A percentile compares a stretch with the other conserved stretches of the same genome.
These are phyloP conservation scores for Aureobasidium vineae DNA, from an alignment of 2,329 filamentous ascomycete genomes.

Conservation along the genomic window DNA sequence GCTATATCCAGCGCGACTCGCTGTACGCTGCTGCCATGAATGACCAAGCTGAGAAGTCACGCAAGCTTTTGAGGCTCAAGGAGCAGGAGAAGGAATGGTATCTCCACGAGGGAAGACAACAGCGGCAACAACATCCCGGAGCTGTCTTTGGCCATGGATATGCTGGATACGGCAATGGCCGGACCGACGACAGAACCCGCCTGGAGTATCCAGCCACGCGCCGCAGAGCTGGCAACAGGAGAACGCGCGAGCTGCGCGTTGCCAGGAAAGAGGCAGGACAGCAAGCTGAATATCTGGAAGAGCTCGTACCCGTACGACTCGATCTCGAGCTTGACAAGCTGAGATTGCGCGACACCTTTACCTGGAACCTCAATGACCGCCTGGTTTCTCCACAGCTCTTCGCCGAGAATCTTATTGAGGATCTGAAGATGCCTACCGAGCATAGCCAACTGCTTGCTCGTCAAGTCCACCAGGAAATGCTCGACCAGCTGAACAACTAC, in stretches of 20 bases:
- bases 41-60: slow-evolving; percentile 46
- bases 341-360: slow-evolving; percentile 94
- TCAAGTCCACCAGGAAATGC: slow-evolving; percentile 79
- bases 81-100: slow-evolving; percentile 70
- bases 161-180: slow-evolving; percentile 81
- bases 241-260: slow-evolving; percentile 69
- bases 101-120: slow-evolving; percentile 59
- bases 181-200: slow-evolving; percentile 67
- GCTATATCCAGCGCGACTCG: slow-evolving; percentile 65
- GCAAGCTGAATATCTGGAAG: slow-evolving; percentile 88
- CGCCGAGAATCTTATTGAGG: slow-evolving; percentile 85
- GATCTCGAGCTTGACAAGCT: slow-evolving; percentile 97
- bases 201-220: slow-evolving; percentile 79
- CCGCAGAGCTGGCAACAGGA: slow-evolving; percentile 71
- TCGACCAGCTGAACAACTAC: slow-evolving; percentile 88
- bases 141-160: slow-evolving; percentile 70
- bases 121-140: slow-evolving; percentile 56
- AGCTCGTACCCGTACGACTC: slow-evolving; percentile 84
- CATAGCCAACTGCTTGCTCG: slow-evolving; percentile 62
- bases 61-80: slow-evolving; percentile 58
- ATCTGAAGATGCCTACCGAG: slow-evolving; percentile 73
- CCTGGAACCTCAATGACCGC: slow-evolving; percentile 95
- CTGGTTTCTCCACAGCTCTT: slow-evolving; percentile 77
- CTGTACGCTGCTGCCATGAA: slow-evolving; percentile 56
- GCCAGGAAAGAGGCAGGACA: slow-evolving; percentile 75